Evolutionary conservation across 2,329 filamentous ascomycete genomes (phyloP), one percentile per base, ranked within the genome.

Genomic region (Ophiostoma novo-ulmi): DNA sequence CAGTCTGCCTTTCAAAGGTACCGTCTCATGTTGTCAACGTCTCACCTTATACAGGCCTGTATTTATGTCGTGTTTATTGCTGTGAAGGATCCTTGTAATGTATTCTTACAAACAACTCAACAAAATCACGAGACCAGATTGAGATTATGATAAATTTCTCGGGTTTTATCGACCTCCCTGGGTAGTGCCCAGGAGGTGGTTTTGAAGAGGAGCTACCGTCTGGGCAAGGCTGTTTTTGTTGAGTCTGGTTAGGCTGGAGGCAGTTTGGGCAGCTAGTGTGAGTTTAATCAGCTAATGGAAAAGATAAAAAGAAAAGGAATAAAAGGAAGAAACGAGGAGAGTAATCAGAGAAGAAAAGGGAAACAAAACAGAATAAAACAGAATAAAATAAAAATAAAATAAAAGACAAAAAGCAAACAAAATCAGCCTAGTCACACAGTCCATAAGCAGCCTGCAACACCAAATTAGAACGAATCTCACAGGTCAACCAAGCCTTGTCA

Each of bases 181-280:
- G 52, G 7, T 58, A 26, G 22, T 58, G n/a, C 26, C 52, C 22
- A 26, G 52, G 48, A 55, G 48, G 52, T 58, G 52, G 52, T 58
- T 26, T 38, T 31, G 61, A 64, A 36, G 35, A 63, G 26, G 35
- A 64, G 61, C 31, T 64, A 64, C 61, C 20, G 64, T 36, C 64
- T 66, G 17, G 64, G 64, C 64, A 66, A 66, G 64, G 64, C 64
- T 66, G 64, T 39, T 66, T 66, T 41, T 22, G 64, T 26, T 20
- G 64, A 38, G 61, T 64, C 6, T 64, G 31, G 61, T 26, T 58
- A 13, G 52, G 17, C 17, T 58, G 20, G 52, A 14, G 44, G 44
- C 8, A 48, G 44, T 48, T 48, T 48, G 44, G 44, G 44, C 44
- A 48, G 44, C 44, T 48, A 48, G 44, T 48, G 44, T 20, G 44